Evolutionary conservation across 116 monocot species (phyloP).

Genomic region (Thalassia testudinum): DNA sequence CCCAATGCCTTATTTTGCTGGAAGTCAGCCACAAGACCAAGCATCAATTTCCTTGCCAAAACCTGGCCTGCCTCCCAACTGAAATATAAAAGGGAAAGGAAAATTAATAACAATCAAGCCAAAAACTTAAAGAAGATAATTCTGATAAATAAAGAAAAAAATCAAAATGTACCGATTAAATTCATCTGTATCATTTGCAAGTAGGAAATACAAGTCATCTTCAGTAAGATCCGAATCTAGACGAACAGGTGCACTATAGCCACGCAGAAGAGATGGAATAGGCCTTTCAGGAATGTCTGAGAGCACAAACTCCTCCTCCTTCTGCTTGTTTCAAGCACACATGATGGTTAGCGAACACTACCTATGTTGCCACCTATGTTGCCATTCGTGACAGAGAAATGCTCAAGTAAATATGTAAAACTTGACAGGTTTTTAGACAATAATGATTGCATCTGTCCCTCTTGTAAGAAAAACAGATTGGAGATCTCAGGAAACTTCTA

Average conservation of each 20-base stretch:
- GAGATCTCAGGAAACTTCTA: too few species aligned
- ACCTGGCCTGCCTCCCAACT: constrained; percentile 99
- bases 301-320: constrained; percentile 91
- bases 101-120: background rate
- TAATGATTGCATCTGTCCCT: too few species aligned
- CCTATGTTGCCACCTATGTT: too few species aligned
- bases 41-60: constrained; percentile 88
- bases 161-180: constrained; percentile 67
- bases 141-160: background rate
- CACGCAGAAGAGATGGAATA: constrained; percentile 77
- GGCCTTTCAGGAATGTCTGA: constrained; percentile 62
- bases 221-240: constrained; percentile 93
- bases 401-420: too few species aligned
- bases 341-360: too few species aligned
- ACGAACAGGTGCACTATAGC: constrained; percentile 88
- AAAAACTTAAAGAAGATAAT: background rate
- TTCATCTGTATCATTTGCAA: constrained; percentile 95
- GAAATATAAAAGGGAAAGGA: constrained; percentile 2
- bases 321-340: constrained; percentile 29
- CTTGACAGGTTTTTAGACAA: too few species aligned
- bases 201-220: constrained; percentile 73
- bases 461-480: too few species aligned
- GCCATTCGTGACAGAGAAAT: too few species aligned
- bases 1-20: constrained; percentile 62
- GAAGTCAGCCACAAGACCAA: constrained; percentile 66